phyloP scores from a whole-genome alignment of 2,329 filamentous ascomycete species.

The Xylariaceae sp. region DNA sequence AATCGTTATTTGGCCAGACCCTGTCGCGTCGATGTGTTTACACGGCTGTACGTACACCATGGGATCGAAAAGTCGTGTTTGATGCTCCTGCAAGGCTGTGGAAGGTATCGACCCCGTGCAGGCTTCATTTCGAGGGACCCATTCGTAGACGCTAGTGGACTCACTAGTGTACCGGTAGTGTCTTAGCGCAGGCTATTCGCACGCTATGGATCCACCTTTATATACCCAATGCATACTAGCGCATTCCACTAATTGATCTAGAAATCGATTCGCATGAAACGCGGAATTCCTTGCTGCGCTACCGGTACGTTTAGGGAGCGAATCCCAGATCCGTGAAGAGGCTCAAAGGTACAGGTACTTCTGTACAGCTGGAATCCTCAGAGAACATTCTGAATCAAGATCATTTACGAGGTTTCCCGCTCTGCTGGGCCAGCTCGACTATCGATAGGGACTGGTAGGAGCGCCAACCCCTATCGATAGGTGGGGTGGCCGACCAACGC shows the following conservation, averaged over 20 bases:
- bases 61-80: neutral
- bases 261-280: neutral
- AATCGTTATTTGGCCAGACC: neutral
- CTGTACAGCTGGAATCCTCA: too few relatives aligned
- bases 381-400: too few relatives aligned
- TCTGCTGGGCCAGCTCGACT: neutral
- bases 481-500: conserved; percentile 4
- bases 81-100: neutral
- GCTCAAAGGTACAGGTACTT: too few relatives aligned
- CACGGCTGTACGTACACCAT: neutral
- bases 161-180: neutral
- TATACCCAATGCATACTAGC: neutral
- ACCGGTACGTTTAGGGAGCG: too few relatives aligned
- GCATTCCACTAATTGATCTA: neutral
- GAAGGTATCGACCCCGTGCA: neutral
- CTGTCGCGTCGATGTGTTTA: neutral
- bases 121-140: neutral
- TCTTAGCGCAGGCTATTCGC: neutral
- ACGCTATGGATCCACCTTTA: neutral
- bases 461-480: neutral
- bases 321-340: too few relatives aligned
- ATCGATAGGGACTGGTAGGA: neutral
- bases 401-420: neutral
- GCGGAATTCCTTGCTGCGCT: too few relatives aligned
- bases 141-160: neutral